Base-by-base conservation (phyloP, 2,329 filamentous ascomycete species). In the Apiospora pterosperma region DNA sequence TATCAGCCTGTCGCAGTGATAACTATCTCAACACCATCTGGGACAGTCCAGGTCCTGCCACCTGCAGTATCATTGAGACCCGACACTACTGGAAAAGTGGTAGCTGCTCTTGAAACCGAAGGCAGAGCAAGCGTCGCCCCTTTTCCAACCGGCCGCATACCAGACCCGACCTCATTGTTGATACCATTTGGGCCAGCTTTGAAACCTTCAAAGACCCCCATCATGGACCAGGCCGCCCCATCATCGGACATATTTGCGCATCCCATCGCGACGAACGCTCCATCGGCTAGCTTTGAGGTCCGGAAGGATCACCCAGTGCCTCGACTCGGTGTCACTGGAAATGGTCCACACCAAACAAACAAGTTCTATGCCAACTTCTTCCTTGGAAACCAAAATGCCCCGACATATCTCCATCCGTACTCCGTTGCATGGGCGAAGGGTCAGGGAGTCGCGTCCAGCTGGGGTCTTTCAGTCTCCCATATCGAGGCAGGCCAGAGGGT, bases 331-430 rank as follows among this genome's bases (percentile, higher is more conserved):
- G 80, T 90, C 42, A 74, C 70, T 36, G 75, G 80, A 19, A 70
- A 76, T 1, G 74, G 75, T 0, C 87, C 89, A 4, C 78, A 92
- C 58, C 81, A 87, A 61, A 95, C 92, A 28, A 95, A 94, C 81
- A 94, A 92, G 72, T 94, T 93, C 75, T 92, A 92, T 70, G 84
- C 89, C 70, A 96, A 96, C 72, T 88, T 96, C 67, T 93, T 93
- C 75, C 81, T 97, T 0, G 90, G 88, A 5, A 84, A 83, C 52
- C 93, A 97, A 75, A 85, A 82, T 5, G 84, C 85, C 7, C 85
- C 90, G 0, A 83, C 89, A 0, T 97, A 90, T 78, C 89, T 91
- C 0, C 90, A 93, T 72, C 94, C 91, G 1, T 94, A 93, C 73
- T 85, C 87, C 3, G 74, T 94, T 21, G 78, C 84, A 21, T 93